Evolutionary conservation across 257 asterid genomes (phyloP).

Genomic region (Rauvolfia tetraphylla): DNA sequence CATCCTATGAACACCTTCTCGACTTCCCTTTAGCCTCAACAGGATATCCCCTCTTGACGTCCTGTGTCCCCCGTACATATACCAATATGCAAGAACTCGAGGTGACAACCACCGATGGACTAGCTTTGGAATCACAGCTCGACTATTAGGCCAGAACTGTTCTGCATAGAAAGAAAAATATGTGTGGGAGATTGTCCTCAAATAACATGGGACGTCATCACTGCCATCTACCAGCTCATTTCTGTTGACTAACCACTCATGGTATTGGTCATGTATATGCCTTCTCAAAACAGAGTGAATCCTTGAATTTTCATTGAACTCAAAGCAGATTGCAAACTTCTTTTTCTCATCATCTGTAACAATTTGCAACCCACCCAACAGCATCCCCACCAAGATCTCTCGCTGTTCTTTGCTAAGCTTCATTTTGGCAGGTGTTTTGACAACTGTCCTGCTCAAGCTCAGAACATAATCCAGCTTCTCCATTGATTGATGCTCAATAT

Average conservation of each 20-base stretch:
- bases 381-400: slow-evolving; percentile 69
- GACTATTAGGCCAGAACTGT: slow-evolving; percentile 64
- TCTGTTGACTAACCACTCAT: slow-evolving; percentile 60
- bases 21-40: slow-evolving; percentile 58
- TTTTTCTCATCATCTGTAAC: slow-evolving; percentile 40
- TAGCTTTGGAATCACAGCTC: slow-evolving; percentile 67
- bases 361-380: slow-evolving; percentile 66
- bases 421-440: slow-evolving; percentile 34
- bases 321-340: slow-evolving; percentile 43
- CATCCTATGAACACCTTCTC: slow-evolving; percentile 55
- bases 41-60: slow-evolving; percentile 77
- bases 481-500: slow-evolving; percentile 53
- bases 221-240: slow-evolving; percentile 25
- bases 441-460: slow-evolving; percentile 38
- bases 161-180: slow-evolving; percentile 67
- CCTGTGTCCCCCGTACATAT: slow-evolving; percentile 80
- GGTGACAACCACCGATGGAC: slow-evolving; percentile 89
- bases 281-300: slow-evolving; percentile 52
- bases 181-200: slow-evolving; percentile 57
- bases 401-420: slow-evolving; percentile 79
- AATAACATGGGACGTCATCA: slow-evolving; percentile 38
- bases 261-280: slow-evolving; percentile 58
- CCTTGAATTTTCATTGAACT: slow-evolving; percentile 48
- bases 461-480: slow-evolving; percentile 51
- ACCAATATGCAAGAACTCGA: slow-evolving; percentile 92